Evolutionary conservation across 257 asterid genomes (phyloP).

Genomic region (Primulina huaijiensis): DNA sequence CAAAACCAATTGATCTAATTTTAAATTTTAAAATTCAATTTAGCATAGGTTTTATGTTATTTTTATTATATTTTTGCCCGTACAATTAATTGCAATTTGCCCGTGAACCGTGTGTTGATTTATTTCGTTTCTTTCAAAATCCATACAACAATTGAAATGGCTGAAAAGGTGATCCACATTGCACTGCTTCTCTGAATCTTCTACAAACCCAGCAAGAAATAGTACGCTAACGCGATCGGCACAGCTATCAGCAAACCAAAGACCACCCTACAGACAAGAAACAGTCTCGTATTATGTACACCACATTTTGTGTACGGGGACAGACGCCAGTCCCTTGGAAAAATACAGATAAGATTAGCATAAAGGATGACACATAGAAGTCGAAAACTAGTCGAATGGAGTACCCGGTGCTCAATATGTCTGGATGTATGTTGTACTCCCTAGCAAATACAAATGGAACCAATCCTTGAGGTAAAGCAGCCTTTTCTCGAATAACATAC

Average conservation of each 20-base stretch:
- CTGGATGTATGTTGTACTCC: slow-evolving; percentile 80
- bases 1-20: too few species aligned
- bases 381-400: background rate
- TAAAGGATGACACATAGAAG: too few species aligned
- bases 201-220: background rate
- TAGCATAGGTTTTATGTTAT: too few species aligned
- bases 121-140: too few species aligned
- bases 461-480: slow-evolving; percentile 95
- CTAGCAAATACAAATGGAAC: slow-evolving; percentile 92
- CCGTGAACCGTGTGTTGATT: too few species aligned
- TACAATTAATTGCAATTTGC: too few species aligned
- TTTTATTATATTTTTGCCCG: too few species aligned
- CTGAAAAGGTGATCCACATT: background rate
- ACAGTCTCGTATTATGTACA: background rate
- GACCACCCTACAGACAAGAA: background rate
- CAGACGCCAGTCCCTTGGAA: too few species aligned
- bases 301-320: background rate
- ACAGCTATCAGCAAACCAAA: background rate
- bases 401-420: slow-evolving; percentile 88
- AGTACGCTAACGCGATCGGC: background rate
- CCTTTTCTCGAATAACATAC: slow-evolving; percentile 48
- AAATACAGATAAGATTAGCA: too few species aligned
- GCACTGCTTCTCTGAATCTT: background rate
- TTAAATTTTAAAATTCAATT: too few species aligned
- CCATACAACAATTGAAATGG: background rate